phyloP scores from a whole-genome alignment of 2,329 filamentous ascomycete species.

The Pseudogymnoascus sp. region DNA sequence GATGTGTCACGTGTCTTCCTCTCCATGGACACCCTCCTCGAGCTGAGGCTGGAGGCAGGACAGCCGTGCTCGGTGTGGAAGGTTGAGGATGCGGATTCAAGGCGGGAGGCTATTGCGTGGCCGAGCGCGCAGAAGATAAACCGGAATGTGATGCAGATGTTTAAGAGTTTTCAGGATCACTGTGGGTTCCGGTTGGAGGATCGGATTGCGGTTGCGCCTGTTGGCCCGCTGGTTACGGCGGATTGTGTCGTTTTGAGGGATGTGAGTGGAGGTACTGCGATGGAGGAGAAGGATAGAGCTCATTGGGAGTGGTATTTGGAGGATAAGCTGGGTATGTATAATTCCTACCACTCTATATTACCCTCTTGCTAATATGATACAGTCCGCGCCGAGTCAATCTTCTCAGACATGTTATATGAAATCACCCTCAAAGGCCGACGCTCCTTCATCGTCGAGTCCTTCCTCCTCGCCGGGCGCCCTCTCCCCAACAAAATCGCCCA shows the following conservation, averaged over 20 bases:
- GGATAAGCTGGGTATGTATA: constrained; percentile 33
- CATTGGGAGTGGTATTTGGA: constrained; percentile 44
- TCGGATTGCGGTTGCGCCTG: constrained; percentile 53
- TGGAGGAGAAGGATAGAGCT: constrained; percentile 29
- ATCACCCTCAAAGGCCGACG: constrained; percentile 48
- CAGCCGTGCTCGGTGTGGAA: constrained; percentile 49
- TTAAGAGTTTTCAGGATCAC: constrained; percentile 64
- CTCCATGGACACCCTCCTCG: constrained; percentile 39
- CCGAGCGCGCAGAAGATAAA: constrained; percentile 54
- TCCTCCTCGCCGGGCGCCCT: constrained; percentile 42
- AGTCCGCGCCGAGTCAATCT: constrained; percentile 61
- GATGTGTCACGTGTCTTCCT: constrained; percentile 28
- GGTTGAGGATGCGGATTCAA: constrained; percentile 22
- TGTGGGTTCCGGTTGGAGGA: constrained; percentile 68
- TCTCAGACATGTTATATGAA: constrained; percentile 65
- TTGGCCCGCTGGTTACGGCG: constrained; percentile 45
- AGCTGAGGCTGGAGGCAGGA: constrained; percentile 48
- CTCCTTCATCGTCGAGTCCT: constrained; percentile 53
- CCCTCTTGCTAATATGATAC: constrained; percentile 17
- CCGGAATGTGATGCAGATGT: constrained; percentile 63
- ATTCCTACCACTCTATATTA: not conserved
- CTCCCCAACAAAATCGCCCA: constrained; percentile 38
- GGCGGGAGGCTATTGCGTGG: constrained; percentile 52
- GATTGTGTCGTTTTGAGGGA: constrained; percentile 55
- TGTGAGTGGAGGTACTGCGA: constrained; percentile 36